phyloP scores from a whole-genome alignment of 306 rosid genomes.

The Gastrolobium bilobum region DNA sequence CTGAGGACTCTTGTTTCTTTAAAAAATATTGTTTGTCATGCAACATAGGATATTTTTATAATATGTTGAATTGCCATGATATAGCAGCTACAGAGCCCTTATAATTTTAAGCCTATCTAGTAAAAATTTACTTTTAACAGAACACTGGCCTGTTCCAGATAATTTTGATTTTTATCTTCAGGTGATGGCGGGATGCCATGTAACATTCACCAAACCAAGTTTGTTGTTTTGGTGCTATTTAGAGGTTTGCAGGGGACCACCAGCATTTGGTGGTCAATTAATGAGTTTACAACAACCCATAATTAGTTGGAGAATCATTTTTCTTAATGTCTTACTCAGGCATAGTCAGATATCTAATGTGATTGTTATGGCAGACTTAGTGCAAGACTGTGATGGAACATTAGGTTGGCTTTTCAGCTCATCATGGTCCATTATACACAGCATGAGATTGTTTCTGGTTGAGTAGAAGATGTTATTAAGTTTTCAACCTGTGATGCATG shows the following conservation, averaged over 20 bases:
- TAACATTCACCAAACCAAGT: neutral
- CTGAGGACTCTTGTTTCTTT: neutral
- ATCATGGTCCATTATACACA: no score
- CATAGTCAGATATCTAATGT: no score
- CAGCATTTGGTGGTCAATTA: neutral
- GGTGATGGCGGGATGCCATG: neutral
- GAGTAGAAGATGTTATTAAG: neutral
- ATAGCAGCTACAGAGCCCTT: neutral
- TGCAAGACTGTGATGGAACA: neutral
- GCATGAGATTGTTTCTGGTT: neutral
- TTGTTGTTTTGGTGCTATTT: neutral
- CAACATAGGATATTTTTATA: neutral
- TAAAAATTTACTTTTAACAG: neutral
- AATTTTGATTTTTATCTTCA: neutral
- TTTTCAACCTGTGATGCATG: neutral
- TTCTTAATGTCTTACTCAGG: neutral
- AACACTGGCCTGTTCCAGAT: neutral
- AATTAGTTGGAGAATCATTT: neutral
- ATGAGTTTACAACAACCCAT: neutral
- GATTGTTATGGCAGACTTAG: neutral
- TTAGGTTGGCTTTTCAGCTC: no score
- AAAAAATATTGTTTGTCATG: neutral
- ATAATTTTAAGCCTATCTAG: neutral
- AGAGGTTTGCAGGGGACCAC: neutral
- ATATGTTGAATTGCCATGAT: neutral